Base-by-base conservation (phyloP, 1,139 yeast species). In the Lodderomyces theae region DNA sequence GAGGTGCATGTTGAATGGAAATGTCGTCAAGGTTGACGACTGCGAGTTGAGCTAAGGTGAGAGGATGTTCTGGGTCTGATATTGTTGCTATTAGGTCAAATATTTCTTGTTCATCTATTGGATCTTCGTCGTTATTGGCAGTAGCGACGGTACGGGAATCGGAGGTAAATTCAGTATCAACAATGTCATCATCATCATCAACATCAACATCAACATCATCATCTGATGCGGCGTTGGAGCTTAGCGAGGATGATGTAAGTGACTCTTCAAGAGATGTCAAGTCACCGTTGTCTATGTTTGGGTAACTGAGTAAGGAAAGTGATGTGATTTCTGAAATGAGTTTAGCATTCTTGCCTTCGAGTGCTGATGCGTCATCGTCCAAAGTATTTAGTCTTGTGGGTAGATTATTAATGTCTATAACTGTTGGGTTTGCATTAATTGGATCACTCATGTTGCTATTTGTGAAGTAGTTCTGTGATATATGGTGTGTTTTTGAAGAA, bases 21-120 rank as follows among this genome's bases (percentile, higher is more conserved):
- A 94, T 92, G 58, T 94, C 96, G 2, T 74, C 74, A 38, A 94
- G 69, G 54, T 89, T 89, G 2, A 94, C 96, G 34, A 94, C 97
- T 0, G 97, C 94, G 13, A 94, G 72, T 61, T 94, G 98, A 0
- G 97, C 98, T 44, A 94, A 70, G 0, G 97, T 86, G 33, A 94
- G 69, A 0, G 99, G 99, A 60, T 94, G 99, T 56, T 94, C 99
- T 2, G 99, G 99, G 59, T 94, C 99, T 0, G 95, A 86, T 18
- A 94, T 92, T 21, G 87, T 76, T 2, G 97, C 80, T 4, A 92
- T 87, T 42, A 92, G 70, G 48, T 72, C 87, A 46, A 69, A 75
- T 10, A 73, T 72, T 43, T 71, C 77, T 48, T 72, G 77, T 5
- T 89, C 64, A 57, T 92, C 98, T 33, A 92, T 80, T 3, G 78